Base-by-base conservation (phyloP, 129 eudicot genomes). In the Arctium lappa region DNA sequence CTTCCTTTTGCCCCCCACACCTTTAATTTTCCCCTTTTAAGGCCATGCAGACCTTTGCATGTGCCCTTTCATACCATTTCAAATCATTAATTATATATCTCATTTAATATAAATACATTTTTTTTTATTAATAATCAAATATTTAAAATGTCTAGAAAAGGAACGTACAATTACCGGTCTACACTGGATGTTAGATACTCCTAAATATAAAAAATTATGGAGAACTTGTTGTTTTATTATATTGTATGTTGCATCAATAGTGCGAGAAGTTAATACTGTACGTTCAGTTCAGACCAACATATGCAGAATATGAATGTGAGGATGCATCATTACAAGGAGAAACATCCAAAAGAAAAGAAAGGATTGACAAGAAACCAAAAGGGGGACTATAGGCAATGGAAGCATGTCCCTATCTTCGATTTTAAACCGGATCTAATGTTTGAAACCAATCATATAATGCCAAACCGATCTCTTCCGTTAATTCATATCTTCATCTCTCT, bases 321-420 rank as follows among this genome's bases (percentile, higher is more conserved):
- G 68, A n/a, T 60, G 83, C 71, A 71, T 80, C 83, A 71, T 80
- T 50, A 80, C 63, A 71, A 70, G 12, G 42, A 71, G 83, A 80
- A 80, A n/a, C 30, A 15, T 66, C 83, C 77, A 80, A 48, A 71
- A 68, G 66, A 69, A 39, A 39, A 40, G 39, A 42, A 32, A 30
- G 16, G 36, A 46, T 33, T 31, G 2, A 32, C 53, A 30, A 70
- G 69, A 71, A 46, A 79, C 48, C 76, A 79, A 40, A 42, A 56
- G 72, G 34, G 30, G 22, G 32, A 69, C 75, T 79, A 44, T 16
- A 29, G 66, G 18, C 34, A 69, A 79, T 69, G 66, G n/a, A 79
- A 42, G 15, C 5, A 31, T 69, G 66, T 44, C 82, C 82, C 4
- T 79, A 44, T 44, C 76, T 69, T 48, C 29, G 32, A 53, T 72